These are phyloP conservation scores for Hymenoscyphus occultus DNA, from an alignment of 2,329 filamentous ascomycete species.

Conservation along the genomic window DNA sequence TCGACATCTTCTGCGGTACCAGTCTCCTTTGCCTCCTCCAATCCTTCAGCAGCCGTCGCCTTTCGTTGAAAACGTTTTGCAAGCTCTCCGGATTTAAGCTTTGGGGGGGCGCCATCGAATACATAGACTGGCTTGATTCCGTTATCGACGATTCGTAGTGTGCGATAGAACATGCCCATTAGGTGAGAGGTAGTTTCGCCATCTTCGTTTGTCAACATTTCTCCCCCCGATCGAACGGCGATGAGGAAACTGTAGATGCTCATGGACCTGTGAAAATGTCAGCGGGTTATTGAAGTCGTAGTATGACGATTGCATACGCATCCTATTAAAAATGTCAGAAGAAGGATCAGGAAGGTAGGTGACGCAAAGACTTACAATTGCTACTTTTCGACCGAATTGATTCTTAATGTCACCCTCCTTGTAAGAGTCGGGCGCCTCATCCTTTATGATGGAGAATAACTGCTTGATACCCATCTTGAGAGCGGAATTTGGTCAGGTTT, in stretches of 20 bases:
- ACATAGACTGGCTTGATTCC: constrained; percentile 98
- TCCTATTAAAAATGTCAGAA: constrained; percentile 44
- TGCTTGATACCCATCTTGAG: constrained; percentile 64
- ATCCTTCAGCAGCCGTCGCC: constrained; percentile 81
- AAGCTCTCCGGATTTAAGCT: constrained; percentile 94
- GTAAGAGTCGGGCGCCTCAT: constrained; percentile 91
- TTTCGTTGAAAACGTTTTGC: constrained; percentile 96
- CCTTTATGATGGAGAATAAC: constrained; percentile 78
- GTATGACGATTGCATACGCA: constrained; percentile 45
- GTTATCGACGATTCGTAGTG: constrained; percentile 95
- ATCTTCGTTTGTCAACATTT: constrained; percentile 91
- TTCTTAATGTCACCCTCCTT: constrained; percentile 98
- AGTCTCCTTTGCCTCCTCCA: constrained; percentile 95
- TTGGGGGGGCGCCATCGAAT: constrained; percentile 94
- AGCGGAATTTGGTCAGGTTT: background rate
- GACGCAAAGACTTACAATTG: constrained; percentile 66
- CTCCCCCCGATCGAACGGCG: constrained; percentile 92
- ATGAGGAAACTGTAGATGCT: constrained; percentile 99
- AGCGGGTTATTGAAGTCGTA: constrained; percentile 11
- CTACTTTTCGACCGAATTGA: constrained; percentile 97
- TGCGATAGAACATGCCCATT: constrained; percentile 99
- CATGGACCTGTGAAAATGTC: constrained; percentile 69
- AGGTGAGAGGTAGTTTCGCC: constrained; percentile 97
- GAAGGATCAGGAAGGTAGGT: constrained; percentile 10
- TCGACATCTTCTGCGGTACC: constrained; percentile 97